Base-by-base conservation (phyloP, 2,329 filamentous ascomycete genomes). In the Peltaster fructicola region DNA sequence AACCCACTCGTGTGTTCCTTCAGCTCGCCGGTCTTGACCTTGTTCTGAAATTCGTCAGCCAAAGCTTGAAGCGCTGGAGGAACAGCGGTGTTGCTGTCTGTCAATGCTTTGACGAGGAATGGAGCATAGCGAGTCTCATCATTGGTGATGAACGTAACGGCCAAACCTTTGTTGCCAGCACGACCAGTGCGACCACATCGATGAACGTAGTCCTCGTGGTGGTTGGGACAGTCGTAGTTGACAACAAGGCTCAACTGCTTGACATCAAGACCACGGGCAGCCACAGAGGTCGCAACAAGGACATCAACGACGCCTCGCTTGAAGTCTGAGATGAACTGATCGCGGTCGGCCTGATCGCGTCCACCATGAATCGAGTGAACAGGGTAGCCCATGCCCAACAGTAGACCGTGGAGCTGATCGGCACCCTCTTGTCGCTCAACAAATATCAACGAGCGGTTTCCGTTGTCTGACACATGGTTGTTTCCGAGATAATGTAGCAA, bases 201-300 rank as follows among this genome's bases (percentile, higher is more conserved):
- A 50, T 93, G 88, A 19, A 95, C 85, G 43, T 95, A 95, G 45
- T 95, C 88, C 53, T 98, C 88, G 33, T 92, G 54, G 53, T 95
- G 84, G 42, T 91, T 91, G 1, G 84, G 85, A 1, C 76, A 79
- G 45, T 93, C 84, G 47, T 81, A 93, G 53, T 95, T 95, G 54
- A 98, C 73, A 6, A 98, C 88, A 15, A 95, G 65, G 51, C 90
- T 93, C 16, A 98, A 63, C 48, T 91, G 81, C 53, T 93, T 92
- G 21, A 98, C 85, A 48, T 98, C 88, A 19, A 98, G 61, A 32
- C 88, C 88, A 50, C 88, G 78, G 24, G 88, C 88, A 18, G 88
- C 88, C 30, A 98, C 81, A 7, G 85, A 93, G 0, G 88, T 98
- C 7, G 88, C 88, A 43, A 95, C 76, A 45, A 98, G 61, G 29